Percentiles rank a stretch among this genome's conserved stretches.
Conservation (phyloP, 1,139 yeast genomes). For the Candida glucosophila region DNA sequence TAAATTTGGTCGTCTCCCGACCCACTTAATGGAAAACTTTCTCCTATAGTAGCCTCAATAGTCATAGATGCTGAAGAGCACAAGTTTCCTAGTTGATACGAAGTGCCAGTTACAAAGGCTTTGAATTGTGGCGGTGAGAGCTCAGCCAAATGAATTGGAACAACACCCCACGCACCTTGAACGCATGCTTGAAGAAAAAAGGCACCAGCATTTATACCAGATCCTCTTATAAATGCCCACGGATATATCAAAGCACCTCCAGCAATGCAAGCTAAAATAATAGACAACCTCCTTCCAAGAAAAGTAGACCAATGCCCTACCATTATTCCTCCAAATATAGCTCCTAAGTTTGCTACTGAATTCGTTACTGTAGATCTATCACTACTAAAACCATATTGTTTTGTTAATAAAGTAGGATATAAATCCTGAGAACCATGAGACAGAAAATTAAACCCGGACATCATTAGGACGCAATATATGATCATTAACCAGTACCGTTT, state of each 20-base stretch:
- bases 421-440: constrained; percentile 72
- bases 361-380: constrained; percentile 59
- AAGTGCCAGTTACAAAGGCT: constrained; percentile 55
- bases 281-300: constrained; percentile 50
- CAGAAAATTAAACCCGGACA: constrained; percentile 38
- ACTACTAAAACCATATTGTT: constrained; percentile 40
- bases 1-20: constrained; percentile 13
- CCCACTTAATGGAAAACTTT: constrained; percentile 35
- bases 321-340: constrained; percentile 54
- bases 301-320: constrained; percentile 56
- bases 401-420: constrained; percentile 55
- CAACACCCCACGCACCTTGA: constrained; percentile 74
- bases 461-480: constrained; percentile 15
- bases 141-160: constrained; percentile 61
- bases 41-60: constrained; percentile 60
- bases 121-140: constrained; percentile 56
- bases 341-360: constrained; percentile 65
- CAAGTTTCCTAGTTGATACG: constrained; percentile 68
- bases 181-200: constrained; percentile 65
- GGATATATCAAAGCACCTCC: constrained; percentile 57
- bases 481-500: constrained; percentile 19
- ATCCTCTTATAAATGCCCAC: constrained; percentile 48
- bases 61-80: constrained; percentile 69
- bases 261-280: constrained; percentile 38
- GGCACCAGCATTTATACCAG: constrained; percentile 52